Conservation (phyloP, 108 stramenopile species). For the Cylindrotheca fusiformis region DNA sequence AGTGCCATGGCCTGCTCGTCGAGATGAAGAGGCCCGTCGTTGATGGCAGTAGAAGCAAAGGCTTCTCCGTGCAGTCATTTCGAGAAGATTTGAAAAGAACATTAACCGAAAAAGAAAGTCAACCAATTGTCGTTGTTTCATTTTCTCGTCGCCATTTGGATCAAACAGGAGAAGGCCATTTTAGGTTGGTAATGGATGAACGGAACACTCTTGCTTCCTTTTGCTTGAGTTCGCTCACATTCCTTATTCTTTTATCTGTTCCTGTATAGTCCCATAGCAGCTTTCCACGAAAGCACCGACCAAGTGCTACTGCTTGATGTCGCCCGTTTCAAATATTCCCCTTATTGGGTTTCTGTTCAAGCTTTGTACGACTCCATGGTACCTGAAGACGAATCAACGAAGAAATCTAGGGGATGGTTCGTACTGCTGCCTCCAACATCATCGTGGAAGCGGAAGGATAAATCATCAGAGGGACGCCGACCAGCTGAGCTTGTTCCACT, state of each 20-base stretch:
- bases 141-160: conserved; percentile 68
- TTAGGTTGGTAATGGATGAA: conserved; percentile 29
- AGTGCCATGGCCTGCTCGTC: conserved; percentile 64
- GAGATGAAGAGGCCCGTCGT: conserved; percentile 54
- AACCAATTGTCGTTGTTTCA: conserved; percentile 48
- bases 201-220: too few relatives aligned
- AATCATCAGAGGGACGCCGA: conserved; percentile 40
- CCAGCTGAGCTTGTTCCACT: conserved; percentile 63
- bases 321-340: conserved; percentile 91
- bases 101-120: conserved; percentile 41
- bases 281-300: conserved; percentile 69
- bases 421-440: conserved; percentile 51
- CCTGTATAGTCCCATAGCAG: conserved; percentile 71
- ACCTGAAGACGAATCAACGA: conserved; percentile 73
- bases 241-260: not conserved
- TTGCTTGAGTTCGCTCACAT: too few relatives aligned
- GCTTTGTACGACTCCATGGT: conserved; percentile 51
- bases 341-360: conserved; percentile 86
- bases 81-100: conserved; percentile 44
- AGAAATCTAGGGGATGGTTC: conserved; percentile 83
- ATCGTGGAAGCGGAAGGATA: not conserved
- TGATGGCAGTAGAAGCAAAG: not conserved
- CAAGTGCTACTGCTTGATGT: conserved; percentile 82
- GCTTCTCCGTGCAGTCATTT: conserved; percentile 48
- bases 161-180: conserved; percentile 96